A percentile compares a stretch with the other conserved stretches of the same genome.
phyloP scores from a whole-genome alignment of 2,329 filamentous ascomycete genomes.

The Cordyceps pruinosa region DNA sequence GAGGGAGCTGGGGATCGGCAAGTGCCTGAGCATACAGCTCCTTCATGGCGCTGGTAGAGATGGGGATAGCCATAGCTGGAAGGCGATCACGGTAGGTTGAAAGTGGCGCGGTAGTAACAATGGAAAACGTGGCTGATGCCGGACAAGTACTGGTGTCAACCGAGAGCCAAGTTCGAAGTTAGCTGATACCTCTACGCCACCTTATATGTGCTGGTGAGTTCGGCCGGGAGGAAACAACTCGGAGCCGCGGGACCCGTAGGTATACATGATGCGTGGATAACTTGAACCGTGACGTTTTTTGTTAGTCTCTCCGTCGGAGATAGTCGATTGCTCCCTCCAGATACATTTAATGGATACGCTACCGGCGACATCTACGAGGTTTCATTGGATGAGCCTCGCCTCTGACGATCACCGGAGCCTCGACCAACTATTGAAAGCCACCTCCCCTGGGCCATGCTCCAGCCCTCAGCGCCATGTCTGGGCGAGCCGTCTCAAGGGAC shows the following conservation, averaged over 20 bases:
- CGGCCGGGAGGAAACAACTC: not conserved
- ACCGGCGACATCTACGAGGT: not conserved
- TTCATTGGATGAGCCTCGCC: not conserved
- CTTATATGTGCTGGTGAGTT: not conserved
- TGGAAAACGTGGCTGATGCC: not conserved
- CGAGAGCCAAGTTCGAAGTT: not conserved
- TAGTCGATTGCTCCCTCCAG: not conserved
- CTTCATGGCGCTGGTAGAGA: not conserved
- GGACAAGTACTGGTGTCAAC: not conserved
- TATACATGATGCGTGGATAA: not conserved
- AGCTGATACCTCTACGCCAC: not conserved
- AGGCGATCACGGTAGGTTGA: not conserved
- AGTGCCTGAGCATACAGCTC: not conserved
- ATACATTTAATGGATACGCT: not conserved
- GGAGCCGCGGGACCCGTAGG: not conserved
- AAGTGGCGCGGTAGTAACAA: not conserved
- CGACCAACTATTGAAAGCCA: not conserved
- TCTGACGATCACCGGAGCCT: not conserved
- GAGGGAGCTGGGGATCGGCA: conserved; percentile 20
- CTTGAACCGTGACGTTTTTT: not conserved
- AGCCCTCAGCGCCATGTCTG: not conserved
- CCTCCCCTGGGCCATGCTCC: not conserved
- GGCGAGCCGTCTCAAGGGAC: not conserved
- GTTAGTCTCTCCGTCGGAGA: not conserved
- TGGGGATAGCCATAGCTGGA: not conserved